Evolutionary conservation across 257 asterid genomes (phyloP).

Genomic region (Catharanthus roseus): DNA sequence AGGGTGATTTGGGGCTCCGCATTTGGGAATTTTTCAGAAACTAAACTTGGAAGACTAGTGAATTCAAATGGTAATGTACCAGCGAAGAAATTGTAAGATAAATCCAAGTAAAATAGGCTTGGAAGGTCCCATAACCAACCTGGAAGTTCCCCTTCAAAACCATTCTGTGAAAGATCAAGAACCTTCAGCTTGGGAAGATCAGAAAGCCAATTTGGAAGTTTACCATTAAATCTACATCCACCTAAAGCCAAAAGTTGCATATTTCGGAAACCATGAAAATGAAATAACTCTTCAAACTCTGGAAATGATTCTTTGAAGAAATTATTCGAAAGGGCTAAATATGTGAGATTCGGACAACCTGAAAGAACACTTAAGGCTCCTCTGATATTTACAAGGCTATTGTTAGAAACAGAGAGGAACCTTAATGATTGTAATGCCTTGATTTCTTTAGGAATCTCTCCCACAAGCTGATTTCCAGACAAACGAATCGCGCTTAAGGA

Average conservation of each 20-base stretch:
- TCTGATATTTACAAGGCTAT: slow-evolving; percentile 56
- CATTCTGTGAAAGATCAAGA: slow-evolving; percentile 46
- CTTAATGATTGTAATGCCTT: slow-evolving; percentile 52
- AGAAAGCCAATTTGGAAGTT: slow-evolving; percentile 58
- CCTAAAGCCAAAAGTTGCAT: slow-evolving; percentile 66
- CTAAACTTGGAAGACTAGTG: slow-evolving; percentile 40
- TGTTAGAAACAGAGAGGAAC: slow-evolving; percentile 75
- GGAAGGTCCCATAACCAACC: slow-evolving; percentile 65
- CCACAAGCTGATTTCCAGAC: slow-evolving; percentile 60
- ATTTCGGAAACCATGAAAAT: slow-evolving; percentile 39
- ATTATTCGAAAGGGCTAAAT: slow-evolving; percentile 56
- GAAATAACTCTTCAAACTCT: slow-evolving; percentile 31
- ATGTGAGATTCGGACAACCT: slow-evolving; percentile 64
- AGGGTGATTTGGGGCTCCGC: slow-evolving; percentile 37
- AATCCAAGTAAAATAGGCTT: slow-evolving; percentile 77
- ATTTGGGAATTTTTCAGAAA: slow-evolving; percentile 41
- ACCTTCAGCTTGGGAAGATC: slow-evolving; percentile 51
- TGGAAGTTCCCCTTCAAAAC: slow-evolving; percentile 57
- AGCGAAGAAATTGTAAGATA: slow-evolving; percentile 52
- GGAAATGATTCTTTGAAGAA: slow-evolving; percentile 61
- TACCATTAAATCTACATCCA: slow-evolving; percentile 63
- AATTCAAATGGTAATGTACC: slow-evolving; percentile 66
- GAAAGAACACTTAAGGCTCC: slow-evolving; percentile 52
- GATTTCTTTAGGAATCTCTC: slow-evolving; percentile 43
- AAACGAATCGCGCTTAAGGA: slow-evolving; percentile 65